phyloP scores from a whole-genome alignment of 192 early-diverging fungal species.

The Rhizoclosmatium sp. region DNA sequence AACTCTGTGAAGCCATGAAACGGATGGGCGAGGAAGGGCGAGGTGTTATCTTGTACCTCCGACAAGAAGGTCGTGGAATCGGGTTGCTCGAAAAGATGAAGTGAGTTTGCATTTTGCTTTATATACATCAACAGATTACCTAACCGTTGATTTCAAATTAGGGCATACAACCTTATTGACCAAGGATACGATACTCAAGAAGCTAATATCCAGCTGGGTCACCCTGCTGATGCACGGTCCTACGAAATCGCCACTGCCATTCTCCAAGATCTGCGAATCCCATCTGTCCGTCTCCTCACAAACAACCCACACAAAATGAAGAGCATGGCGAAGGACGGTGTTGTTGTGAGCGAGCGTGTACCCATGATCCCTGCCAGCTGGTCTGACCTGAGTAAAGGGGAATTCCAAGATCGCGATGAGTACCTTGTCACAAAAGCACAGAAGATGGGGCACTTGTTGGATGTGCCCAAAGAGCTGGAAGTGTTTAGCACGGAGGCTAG shows the following conservation, averaged over 20 bases:
- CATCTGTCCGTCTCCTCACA: conserved; percentile 80
- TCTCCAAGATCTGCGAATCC: conserved; percentile 78
- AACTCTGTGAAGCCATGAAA: conserved; percentile 20
- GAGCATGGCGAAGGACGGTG: conserved; percentile 71
- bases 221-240: conserved; percentile 89
- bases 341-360: conserved; percentile 81
- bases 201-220: conserved; percentile 88
- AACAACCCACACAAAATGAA: conserved; percentile 96
- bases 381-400: conserved; percentile 40
- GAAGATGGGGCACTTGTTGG: conserved; percentile 89
- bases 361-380: conserved; percentile 90
- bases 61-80: conserved; percentile 95
- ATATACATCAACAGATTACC: background rate
- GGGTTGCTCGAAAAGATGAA: conserved; percentile 90
- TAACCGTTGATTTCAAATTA: conserved; percentile 18
- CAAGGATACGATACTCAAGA: conserved; percentile 92
- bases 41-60: conserved; percentile 92
- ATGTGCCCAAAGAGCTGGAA: conserved; percentile 47
- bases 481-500: background rate
- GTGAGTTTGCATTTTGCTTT: conserved; percentile 51
- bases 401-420: conserved; percentile 72
- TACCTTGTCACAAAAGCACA: conserved; percentile 89
- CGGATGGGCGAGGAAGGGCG: conserved; percentile 82
- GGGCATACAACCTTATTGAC: conserved; percentile 97
- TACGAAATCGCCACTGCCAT: conserved; percentile 91